Percentiles rank a stretch among this genome's conserved stretches.
Conservation (phyloP, 2,329 filamentous ascomycete species). For the Stagonosporopsis chrysanthemi region DNA sequence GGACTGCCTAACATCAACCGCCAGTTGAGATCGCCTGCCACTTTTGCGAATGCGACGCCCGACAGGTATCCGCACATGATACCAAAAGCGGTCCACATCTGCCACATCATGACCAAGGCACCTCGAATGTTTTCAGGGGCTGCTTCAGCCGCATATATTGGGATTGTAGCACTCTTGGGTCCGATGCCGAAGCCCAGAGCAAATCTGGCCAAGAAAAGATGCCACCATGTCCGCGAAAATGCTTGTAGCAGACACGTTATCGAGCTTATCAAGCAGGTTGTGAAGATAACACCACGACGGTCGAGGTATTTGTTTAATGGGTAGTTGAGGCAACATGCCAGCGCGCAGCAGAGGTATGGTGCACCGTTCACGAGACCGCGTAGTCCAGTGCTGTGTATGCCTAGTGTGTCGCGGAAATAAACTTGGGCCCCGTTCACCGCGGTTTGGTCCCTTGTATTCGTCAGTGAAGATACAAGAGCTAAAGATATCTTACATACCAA, state of each 20-base stretch:
- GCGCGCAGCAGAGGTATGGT: slow-evolving; percentile 31
- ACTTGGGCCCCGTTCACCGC: background rate
- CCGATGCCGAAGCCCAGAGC: slow-evolving; percentile 44
- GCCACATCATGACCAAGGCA: slow-evolving; percentile 61
- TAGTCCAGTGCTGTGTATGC: slow-evolving; percentile 16
- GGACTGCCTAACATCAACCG: slow-evolving; percentile 32
- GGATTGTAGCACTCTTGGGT: slow-evolving; percentile 50
- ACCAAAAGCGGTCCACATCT: slow-evolving; percentile 51
- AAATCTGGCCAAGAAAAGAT: slow-evolving; percentile 23
- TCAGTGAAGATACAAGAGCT: slow-evolving; percentile 9
- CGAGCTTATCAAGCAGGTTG: slow-evolving; percentile 31
- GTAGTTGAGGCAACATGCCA: slow-evolving; percentile 32
- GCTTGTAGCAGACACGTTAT: slow-evolving; percentile 30
- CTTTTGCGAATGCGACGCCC: slow-evolving; percentile 25
- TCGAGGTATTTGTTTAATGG: slow-evolving; percentile 30
- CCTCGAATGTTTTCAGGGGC: slow-evolving; percentile 58
- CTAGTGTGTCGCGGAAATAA: background rate
- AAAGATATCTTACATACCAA: slow-evolving; percentile 14
- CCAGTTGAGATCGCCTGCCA: slow-evolving; percentile 30
- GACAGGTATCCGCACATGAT: slow-evolving; percentile 37
- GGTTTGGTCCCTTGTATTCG: background rate
- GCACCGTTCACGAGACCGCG: slow-evolving; percentile 30
- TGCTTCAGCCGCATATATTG: slow-evolving; percentile 58
- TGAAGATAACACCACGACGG: slow-evolving; percentile 31
- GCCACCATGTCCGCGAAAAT: slow-evolving; percentile 30